phyloP scores from a whole-genome alignment of 2,329 filamentous ascomycete genomes.

The Sphaerulina musiva region DNA sequence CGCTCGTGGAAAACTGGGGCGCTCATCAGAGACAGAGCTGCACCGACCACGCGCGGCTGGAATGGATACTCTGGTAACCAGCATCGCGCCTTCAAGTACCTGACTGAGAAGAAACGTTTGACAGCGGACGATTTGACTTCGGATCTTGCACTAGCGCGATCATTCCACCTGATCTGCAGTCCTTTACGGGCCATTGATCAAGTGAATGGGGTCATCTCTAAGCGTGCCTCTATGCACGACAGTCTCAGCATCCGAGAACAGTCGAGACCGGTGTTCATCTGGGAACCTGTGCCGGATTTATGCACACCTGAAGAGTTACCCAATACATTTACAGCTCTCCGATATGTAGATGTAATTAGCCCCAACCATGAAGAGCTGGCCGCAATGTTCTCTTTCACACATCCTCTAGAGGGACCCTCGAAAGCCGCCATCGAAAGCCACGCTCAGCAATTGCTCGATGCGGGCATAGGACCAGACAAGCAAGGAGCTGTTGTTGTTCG shows the following conservation, averaged over 20 bases:
- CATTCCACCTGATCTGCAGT: conserved; percentile 84
- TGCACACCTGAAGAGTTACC: conserved; percentile 62
- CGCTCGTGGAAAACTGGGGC: conserved; percentile 69
- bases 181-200: conserved; percentile 69
- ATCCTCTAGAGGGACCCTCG: conserved; percentile 9
- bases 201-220: conserved; percentile 58
- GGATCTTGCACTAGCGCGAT: conserved; percentile 61
- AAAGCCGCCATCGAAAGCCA: conserved; percentile 38
- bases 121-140: conserved; percentile 64
- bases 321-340: conserved; percentile 48
- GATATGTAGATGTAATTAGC: conserved; percentile 54
- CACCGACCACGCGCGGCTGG: conserved; percentile 83
- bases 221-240: conserved; percentile 7
- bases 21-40: conserved; percentile 57
- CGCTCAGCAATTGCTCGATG: conserved; percentile 26
- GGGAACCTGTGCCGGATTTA: conserved; percentile 90
- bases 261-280: conserved; percentile 64
- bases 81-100: conserved; percentile 65
- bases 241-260: not conserved
- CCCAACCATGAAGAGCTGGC: conserved; percentile 90
- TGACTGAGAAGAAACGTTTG: conserved; percentile 77
- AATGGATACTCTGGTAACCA: conserved; percentile 69
- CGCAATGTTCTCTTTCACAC: conserved; percentile 61
- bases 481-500: conserved; percentile 59
- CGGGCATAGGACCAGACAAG: conserved; percentile 30